Conservation (phyloP, 2,329 filamentous ascomycete species). For the Podosphaera fusca region DNA sequence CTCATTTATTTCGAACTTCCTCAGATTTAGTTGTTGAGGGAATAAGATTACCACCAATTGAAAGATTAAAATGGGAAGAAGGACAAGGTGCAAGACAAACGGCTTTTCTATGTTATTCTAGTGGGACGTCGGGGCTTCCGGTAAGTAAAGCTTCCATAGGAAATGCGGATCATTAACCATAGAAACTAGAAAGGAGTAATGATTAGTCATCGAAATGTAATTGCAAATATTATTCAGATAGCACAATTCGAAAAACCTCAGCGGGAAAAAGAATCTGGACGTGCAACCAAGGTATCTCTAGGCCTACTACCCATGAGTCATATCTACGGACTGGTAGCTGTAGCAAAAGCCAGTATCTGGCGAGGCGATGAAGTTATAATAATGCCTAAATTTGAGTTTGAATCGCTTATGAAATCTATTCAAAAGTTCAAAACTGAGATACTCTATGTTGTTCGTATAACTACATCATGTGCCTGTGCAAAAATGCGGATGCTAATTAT, state of each 20-base stretch:
- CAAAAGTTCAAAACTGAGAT: constrained; percentile 44
- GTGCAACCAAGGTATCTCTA: constrained; percentile 19
- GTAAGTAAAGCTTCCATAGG: constrained; percentile 18
- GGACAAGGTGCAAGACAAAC: constrained; percentile 45
- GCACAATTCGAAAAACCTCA: constrained; percentile 22
- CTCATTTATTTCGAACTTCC: constrained; percentile 40
- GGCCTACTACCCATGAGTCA: constrained; percentile 75
- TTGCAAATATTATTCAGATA: constrained; percentile 35
- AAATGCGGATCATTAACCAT: neutral
- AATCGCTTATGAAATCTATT: constrained; percentile 37
- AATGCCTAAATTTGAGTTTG: constrained; percentile 53
- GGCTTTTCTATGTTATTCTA: constrained; percentile 55
- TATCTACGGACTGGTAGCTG: constrained; percentile 55
- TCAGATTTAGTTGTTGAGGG: constrained; percentile 50
- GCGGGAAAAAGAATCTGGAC: constrained; percentile 27
- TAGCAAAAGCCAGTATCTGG: constrained; percentile 40
- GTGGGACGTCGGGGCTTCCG: constrained; percentile 31
- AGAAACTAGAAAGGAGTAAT: constrained; percentile 50
- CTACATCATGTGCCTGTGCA: neutral
- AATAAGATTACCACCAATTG: constrained; percentile 25
- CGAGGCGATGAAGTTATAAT: constrained; percentile 53
- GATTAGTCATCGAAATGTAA: constrained; percentile 63
- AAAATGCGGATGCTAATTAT: neutral
- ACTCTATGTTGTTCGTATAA: constrained; percentile 35
- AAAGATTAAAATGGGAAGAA: constrained; percentile 32